Base-by-base conservation (phyloP, 75 land plant genomes). In the Pinus tabuliformis region DNA sequence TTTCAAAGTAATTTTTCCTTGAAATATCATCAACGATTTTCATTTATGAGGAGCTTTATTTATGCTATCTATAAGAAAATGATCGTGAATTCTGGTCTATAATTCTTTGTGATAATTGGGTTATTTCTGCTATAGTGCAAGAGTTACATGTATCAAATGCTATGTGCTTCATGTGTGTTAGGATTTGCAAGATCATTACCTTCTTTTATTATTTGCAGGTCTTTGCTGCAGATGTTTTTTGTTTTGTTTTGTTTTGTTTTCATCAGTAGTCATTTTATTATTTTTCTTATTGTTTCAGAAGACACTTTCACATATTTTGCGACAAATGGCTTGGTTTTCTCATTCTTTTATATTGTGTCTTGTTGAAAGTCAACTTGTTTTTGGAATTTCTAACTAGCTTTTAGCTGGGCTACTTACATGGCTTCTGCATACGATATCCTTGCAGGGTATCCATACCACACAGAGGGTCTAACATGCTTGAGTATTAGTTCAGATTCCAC, bases 361-460 rank as follows among this genome's bases (percentile, higher is more conserved):
- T 66, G 54, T 37, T 66, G 70, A 66, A 66, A n/a, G 70, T 66
- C 9, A 37, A 5, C 49, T 39, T 39, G 71, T 22, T 66, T 66
- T 37, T 66, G 8, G 21, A 45, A 8, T 18, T 36, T 62, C 33
- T 66, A 18, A 66, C 37, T 18, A 66, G 18, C 45, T 36, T 26
- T 26, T 66, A n/a, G 21, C n/a, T 66, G 45, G 37, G 22, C 45
- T 20, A 39, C 39, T 66, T 36, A 20, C 21, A 39, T 17, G 18
- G 49, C 71, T 66, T 66, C 45, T 37, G n/a, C 39, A 66, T 39
- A 63, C 30, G 66, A 63, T 33, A 37, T 66, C n/a, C 71, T 36
- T 37, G 45, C 73, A 96, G 99, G 33, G 33, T 33, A 33, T 33
- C 33, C 33, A 33, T 33, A 33, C 33, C 33, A 33, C 2, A 33